Percentiles rank a stretch among this genome's conserved stretches.
These are phyloP conservation scores for Mitragyna speciosa DNA, from an alignment of 257 asterid genomes.

Conservation along the genomic window DNA sequence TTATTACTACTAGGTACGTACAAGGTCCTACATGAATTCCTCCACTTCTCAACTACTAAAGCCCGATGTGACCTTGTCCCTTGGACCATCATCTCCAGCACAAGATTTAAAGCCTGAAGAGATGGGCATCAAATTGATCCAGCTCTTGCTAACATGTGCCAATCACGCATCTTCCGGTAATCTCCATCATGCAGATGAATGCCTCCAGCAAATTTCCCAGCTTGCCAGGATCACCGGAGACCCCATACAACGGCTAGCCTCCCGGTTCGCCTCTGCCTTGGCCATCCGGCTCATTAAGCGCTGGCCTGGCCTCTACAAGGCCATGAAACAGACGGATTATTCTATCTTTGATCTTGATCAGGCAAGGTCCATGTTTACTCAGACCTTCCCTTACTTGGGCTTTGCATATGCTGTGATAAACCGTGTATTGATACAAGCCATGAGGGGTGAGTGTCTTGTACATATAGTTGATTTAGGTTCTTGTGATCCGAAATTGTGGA, in stretches of 20 bases:
- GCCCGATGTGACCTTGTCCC: slow-evolving; percentile 43
- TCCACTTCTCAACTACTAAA: slow-evolving; percentile 35
- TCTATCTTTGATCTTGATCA: slow-evolving; percentile 23
- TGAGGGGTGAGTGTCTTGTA: slow-evolving; percentile 30
- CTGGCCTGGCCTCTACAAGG: slow-evolving; percentile 63
- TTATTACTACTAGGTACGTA: not conserved
- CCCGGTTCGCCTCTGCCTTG: slow-evolving; percentile 51
- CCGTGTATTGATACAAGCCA: slow-evolving; percentile 31
- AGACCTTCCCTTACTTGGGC: slow-evolving; percentile 38
- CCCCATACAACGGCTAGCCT: slow-evolving; percentile 49
- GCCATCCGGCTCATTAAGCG: slow-evolving; percentile 51
- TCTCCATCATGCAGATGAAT: slow-evolving; percentile 50
- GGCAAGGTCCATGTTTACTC: slow-evolving; percentile 26
- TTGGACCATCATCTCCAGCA: slow-evolving; percentile 28
- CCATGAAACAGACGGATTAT: slow-evolving; percentile 21
- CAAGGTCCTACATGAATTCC: not conserved
- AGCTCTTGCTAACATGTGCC: slow-evolving; percentile 10
- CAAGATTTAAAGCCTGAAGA: slow-evolving; percentile 39
- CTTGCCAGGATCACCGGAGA: slow-evolving; percentile 48
- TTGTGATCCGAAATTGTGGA: slow-evolving; percentile 45
- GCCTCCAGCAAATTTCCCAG: slow-evolving; percentile 40
- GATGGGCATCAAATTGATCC: slow-evolving; percentile 41
- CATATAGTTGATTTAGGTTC: slow-evolving; percentile 53
- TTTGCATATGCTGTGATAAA: slow-evolving; percentile 37
- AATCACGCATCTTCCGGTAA: slow-evolving; percentile 31